A percentile compares a stretch with the other conserved stretches of the same genome.
phyloP scores from a whole-genome alignment of 148 eudicot species.

The Arctostaphylos glauca region DNA sequence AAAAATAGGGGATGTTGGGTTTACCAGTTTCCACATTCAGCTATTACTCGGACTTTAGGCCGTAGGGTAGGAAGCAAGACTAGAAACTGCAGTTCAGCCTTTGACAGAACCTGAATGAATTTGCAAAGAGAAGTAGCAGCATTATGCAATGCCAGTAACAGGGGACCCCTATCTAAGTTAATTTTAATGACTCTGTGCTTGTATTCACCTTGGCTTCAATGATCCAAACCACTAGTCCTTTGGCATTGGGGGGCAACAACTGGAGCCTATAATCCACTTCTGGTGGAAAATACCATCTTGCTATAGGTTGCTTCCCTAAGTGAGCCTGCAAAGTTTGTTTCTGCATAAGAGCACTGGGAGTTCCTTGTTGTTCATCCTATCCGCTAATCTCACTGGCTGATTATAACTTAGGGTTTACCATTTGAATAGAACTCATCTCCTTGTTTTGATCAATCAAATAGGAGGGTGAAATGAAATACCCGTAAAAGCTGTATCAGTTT shows the following conservation, averaged over 20 bases:
- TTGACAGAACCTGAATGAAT: constrained; percentile 62
- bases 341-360: neutral
- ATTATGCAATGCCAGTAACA: constrained; percentile 1
- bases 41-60: constrained; percentile 86
- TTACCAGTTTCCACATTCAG: constrained; percentile 98
- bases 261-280: constrained; percentile 92
- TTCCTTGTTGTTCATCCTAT: neutral
- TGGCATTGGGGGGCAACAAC: constrained; percentile 72
- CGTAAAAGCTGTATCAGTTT: no score
- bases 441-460: no score
- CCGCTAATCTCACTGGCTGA: neutral
- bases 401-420: no score
- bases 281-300: constrained; percentile 94
- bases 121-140: neutral
- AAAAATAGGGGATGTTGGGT: neutral
- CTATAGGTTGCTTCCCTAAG: constrained; percentile 93
- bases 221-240: constrained; percentile 78
- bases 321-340: constrained; percentile 53
- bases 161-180: neutral
- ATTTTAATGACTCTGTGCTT: neutral
- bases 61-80: constrained; percentile 84
- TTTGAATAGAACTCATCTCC: no score
- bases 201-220: constrained; percentile 75
- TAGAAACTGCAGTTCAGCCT: constrained; percentile 84
- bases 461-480: no score